Evolutionary conservation across 495 filamentous ascomycete genomes (phyloP), one percentile per base, ranked within the genome.

Genomic region (Trichoderma asperelloides): DNA sequence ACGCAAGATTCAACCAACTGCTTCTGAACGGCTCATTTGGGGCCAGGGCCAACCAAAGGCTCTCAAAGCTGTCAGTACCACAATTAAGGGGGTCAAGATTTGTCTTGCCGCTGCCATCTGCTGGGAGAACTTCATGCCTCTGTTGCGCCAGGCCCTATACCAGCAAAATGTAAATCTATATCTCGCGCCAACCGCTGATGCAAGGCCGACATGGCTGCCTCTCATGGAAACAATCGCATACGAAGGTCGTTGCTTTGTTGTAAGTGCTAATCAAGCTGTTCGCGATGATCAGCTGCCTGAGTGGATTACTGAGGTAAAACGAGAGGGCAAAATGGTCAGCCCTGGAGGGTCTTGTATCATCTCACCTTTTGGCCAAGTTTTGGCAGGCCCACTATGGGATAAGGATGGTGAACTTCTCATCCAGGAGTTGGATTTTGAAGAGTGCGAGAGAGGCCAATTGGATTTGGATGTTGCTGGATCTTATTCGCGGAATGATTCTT

Each of bases 61-160:
- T 1, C 85, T 98, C 27, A 86, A 86, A 66, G 94, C 93, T 0
- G 82, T 97, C 1, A 91, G 86, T 27, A 93, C 93, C 0, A 84
- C 80, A 15, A 89, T 98, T 67, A 84, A 86, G 23, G 91, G 90
- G n/a, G 86, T 94, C 13, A 85, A 84, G 47, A 78, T 98, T n/a
- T 92, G 87, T 15, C 78, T 97, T 6, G 94, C 87, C 0, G 86
- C 91, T 0, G 94, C 93, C 2, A 96, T 98, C 49, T 97, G 94
- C 79, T 98, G 94, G 94, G 94, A 98, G 77, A 97, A 92, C 70
- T 96, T 91, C 73, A 98, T 98, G 94, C 94, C 94, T 0, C 78
- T 97, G 21, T 82, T 98, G 2, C 75, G 80, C 2, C 81, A 83
- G 64, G 71, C 87, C 25, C 81, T 98, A 18, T 97, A 98, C 71